Percentiles rank a stretch among this genome's conserved stretches.
These are phyloP conservation scores for Orbilia ellipsospora DNA, from an alignment of 2,329 filamentous ascomycete species.

Conservation along the genomic window DNA sequence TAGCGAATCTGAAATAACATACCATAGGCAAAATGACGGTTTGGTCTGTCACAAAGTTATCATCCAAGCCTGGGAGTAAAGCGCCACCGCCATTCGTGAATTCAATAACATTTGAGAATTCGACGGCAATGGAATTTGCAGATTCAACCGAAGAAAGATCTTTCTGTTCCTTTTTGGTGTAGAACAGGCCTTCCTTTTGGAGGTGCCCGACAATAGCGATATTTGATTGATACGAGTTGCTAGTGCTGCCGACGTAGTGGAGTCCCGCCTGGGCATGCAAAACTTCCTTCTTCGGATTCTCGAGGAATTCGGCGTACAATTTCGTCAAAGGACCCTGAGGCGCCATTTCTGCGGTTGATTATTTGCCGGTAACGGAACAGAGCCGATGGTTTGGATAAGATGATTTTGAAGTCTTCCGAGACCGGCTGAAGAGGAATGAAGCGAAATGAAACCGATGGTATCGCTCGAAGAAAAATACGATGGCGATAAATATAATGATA, in stretches of 20 bases:
- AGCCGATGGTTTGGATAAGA: slow-evolving; percentile 5
- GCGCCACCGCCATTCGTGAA: slow-evolving; percentile 83
- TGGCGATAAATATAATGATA: not conserved
- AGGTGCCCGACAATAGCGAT: slow-evolving; percentile 86
- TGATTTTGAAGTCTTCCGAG: slow-evolving; percentile 11
- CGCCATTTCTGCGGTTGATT: slow-evolving; percentile 36
- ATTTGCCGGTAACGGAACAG: too few species aligned
- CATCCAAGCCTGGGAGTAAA: slow-evolving; percentile 88
- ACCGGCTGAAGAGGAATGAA: slow-evolving; percentile 6
- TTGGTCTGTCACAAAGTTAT: slow-evolving; percentile 90
- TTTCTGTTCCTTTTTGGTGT: slow-evolving; percentile 85
- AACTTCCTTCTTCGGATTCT: slow-evolving; percentile 72
- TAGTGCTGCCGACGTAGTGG: slow-evolving; percentile 86
- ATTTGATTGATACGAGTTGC: slow-evolving; percentile 76
- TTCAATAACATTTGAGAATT: slow-evolving; percentile 84
- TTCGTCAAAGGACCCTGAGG: slow-evolving; percentile 41
- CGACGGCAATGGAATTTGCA: slow-evolving; percentile 74
- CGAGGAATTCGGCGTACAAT: slow-evolving; percentile 77
- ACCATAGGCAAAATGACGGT: slow-evolving; percentile 83
- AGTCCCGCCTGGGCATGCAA: slow-evolving; percentile 75
- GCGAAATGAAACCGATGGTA: not conserved
- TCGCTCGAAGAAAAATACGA: not conserved
- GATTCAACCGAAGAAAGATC: slow-evolving; percentile 80
- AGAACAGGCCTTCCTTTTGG: slow-evolving; percentile 71
- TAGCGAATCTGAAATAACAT: slow-evolving; percentile 63